Evolutionary conservation across 495 filamentous ascomycete species (phyloP), one percentile per base, ranked within the genome.

Genomic region (Neurospora sp.): DNA sequence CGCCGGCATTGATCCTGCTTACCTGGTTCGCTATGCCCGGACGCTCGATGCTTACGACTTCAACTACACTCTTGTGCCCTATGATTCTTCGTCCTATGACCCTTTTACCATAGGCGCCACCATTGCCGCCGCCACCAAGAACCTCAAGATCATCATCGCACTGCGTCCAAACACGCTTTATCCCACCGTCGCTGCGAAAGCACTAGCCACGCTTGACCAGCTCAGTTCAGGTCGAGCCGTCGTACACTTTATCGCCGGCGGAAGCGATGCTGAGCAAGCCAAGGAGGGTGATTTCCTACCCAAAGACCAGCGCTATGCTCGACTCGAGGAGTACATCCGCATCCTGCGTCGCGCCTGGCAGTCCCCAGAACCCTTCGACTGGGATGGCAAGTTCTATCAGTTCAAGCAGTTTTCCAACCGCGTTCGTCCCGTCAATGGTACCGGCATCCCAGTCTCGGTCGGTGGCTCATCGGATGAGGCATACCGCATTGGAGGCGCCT

Each of bases 191-290:
- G 86, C 86, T 2, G 86, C 86, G 69, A 88, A 87, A 74, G 82
- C 85, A n/a, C 82, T 88, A 8, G 85, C 86, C 38, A 88, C 86
- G 1, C 80, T 88, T 0, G 85, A 87, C 72, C 86, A 88, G 75
- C 83, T 88, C 18, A 83, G 83, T 74, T 71, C 70, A 14, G 86
- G 86, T 35, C 85, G 86, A 5, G 86, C 81, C 12, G 86, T 88
- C 2, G 86, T 88, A 69, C 86, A 88, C 73, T 86, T 87, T 72
- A 87, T 88, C 76, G 86, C 86, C 31, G 86, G 86, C 31, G 86
- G 86, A 54, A 86, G 80, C 71, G 86, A 88, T 71, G 82, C 76
- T 5, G 86, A 88, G 59, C 86, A 88, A 72, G 86, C 86, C 10
- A 80, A 76, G 23, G 86, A 87, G 72, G 86, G 86, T 8, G 86